Conservation (phyloP, 2,329 filamentous ascomycete species). For the Claviceps sp. region DNA sequence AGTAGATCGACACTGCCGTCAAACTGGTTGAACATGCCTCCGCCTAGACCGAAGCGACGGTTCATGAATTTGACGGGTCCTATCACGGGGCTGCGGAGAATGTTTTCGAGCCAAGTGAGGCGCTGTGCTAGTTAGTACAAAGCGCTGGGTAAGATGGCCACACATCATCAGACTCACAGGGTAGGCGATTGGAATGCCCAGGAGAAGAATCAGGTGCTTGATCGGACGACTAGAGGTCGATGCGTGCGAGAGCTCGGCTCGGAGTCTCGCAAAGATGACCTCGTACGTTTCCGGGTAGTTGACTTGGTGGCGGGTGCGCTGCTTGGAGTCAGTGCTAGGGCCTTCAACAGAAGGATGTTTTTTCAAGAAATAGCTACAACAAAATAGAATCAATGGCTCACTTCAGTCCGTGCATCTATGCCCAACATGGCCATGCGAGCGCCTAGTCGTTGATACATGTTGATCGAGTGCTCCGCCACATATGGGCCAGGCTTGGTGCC, state of each 20-base stretch:
- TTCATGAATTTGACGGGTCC: constrained; percentile 82
- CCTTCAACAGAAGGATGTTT: too few species aligned
- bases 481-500: constrained; percentile 73
- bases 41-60: constrained; percentile 75
- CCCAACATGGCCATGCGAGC: constrained; percentile 74
- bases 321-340: not conserved
- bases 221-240: constrained; percentile 60
- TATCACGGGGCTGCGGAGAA: constrained; percentile 74
- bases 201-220: constrained; percentile 73
- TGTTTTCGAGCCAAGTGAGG: constrained; percentile 92
- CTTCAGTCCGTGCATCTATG: constrained; percentile 85
- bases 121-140: constrained; percentile 36
- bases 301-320: constrained; percentile 80
- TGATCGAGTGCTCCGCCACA: constrained; percentile 76
- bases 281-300: constrained; percentile 91
- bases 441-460: constrained; percentile 74
- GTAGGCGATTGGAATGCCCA: constrained; percentile 80
- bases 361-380: not conserved
- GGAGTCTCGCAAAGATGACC: constrained; percentile 63
- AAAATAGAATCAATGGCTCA: constrained; percentile 15
- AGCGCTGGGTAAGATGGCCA: constrained; percentile 8
- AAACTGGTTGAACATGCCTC: constrained; percentile 83
- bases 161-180: constrained; percentile 38
- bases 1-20: constrained; percentile 87
- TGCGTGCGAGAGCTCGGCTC: constrained; percentile 57